phyloP scores from a whole-genome alignment of 345 rosid genomes.

The Pistacia integerrima region DNA sequence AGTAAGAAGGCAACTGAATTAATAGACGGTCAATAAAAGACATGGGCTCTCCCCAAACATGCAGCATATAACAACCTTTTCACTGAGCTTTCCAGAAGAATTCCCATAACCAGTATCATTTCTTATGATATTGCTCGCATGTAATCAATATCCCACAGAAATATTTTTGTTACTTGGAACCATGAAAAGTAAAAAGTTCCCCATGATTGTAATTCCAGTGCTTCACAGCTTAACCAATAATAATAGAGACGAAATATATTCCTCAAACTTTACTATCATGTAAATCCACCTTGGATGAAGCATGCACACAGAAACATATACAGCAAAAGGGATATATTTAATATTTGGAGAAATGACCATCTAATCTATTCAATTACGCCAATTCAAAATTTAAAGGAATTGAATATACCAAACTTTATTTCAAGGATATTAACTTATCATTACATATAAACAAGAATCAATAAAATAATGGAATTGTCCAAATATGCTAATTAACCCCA shows the following conservation, averaged over 20 bases:
- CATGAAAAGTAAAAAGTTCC: background rate
- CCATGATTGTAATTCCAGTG: background rate
- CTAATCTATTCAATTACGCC: constrained; percentile 1
- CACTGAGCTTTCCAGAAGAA: background rate
- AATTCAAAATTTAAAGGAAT: constrained; percentile 6
- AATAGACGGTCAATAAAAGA: background rate
- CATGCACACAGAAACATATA: background rate
- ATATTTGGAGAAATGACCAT: background rate
- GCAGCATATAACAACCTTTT: background rate
- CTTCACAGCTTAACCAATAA: no score
- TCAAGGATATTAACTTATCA: background rate
- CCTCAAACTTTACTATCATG: background rate
- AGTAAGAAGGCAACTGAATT: constrained; percentile 10
- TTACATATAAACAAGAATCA: background rate
- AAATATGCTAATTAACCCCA: background rate
- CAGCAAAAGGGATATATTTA: background rate
- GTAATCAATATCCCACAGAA: background rate
- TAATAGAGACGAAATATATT: background rate
- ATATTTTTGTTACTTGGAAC: no score
- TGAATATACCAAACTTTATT: background rate
- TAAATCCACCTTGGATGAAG: background rate
- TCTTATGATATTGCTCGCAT: background rate
- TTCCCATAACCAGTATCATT: background rate
- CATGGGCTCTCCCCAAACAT: background rate
- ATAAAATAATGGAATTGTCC: background rate